phyloP scores from a whole-genome alignment of 2,329 filamentous ascomycete species.

The Epichloe elymi region DNA sequence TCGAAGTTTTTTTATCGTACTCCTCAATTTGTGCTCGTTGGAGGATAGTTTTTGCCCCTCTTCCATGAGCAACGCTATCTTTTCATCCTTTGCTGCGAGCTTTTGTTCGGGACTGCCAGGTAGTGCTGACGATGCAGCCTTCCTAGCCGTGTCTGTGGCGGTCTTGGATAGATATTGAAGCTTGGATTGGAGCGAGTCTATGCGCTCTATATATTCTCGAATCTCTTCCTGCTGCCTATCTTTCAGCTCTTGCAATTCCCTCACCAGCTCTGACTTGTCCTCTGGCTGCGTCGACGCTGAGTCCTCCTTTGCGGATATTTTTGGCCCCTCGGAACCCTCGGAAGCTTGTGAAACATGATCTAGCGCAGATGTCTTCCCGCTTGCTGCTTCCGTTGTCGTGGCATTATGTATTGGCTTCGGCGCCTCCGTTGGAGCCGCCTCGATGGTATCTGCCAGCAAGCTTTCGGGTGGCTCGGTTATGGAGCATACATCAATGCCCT shows the following conservation, averaged over 20 bases:
- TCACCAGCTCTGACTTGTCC: constrained; percentile 4
- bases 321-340: not conserved
- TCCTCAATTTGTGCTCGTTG: constrained; percentile 72
- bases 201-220: constrained; percentile 71
- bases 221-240: constrained; percentile 61
- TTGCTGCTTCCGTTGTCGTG: not conserved
- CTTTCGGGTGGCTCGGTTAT: not conserved
- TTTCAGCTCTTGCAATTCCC: constrained; percentile 15
- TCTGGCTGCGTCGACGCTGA: not conserved
- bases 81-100: constrained; percentile 78
- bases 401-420: not conserved
- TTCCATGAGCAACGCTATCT: constrained; percentile 78
- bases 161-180: constrained; percentile 77
- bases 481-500: not conserved
- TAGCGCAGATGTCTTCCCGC: not conserved
- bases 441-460: not conserved
- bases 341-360: not conserved
- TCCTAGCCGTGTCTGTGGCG: constrained; percentile 61
- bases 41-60: constrained; percentile 87
- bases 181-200: constrained; percentile 85
- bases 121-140: constrained; percentile 47
- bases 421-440: not conserved
- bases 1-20: constrained; percentile 68
- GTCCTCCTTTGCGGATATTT: not conserved
- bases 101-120: constrained; percentile 61